These are phyloP conservation scores for Hanseniaspora valbyensis DNA, from an alignment of 805 yeast species.

Conservation along the genomic window DNA sequence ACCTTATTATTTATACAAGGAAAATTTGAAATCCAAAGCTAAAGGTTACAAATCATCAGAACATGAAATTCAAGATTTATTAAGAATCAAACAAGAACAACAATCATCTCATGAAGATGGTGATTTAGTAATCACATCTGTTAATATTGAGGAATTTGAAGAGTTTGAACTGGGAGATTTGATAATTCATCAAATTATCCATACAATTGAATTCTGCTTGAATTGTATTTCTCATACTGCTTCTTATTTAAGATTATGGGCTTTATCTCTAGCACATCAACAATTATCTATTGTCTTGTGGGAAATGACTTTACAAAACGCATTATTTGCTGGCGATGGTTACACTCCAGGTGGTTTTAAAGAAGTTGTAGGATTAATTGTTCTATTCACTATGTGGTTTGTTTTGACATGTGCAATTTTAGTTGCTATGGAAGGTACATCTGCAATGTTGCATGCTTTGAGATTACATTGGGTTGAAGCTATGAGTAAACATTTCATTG, in stretches of 20 bases:
- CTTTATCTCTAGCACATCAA: constrained; percentile 91
- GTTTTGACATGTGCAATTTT: constrained; percentile 78
- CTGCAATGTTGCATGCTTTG: constrained; percentile 97
- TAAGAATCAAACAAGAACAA: constrained; percentile 28
- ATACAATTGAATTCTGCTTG: constrained; percentile 92
- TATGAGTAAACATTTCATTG: constrained; percentile 95
- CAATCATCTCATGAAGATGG: constrained; percentile 29
- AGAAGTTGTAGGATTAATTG: constrained; percentile 65
- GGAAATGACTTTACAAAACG: constrained; percentile 83
- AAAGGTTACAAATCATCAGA: constrained; percentile 9
- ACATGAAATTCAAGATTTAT: constrained; percentile 25
- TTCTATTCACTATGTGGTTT: constrained; percentile 92
- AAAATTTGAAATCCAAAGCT: constrained; percentile 1
- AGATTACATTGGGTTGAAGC: constrained; percentile 99
- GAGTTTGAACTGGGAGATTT: constrained; percentile 79
- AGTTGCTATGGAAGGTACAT: constrained; percentile 96
- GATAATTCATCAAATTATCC: constrained; percentile 93
- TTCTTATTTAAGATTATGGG: constrained; percentile 93
- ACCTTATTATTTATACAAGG: constrained; percentile 58
- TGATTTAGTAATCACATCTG: constrained; percentile 40
- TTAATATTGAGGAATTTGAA: constrained; percentile 27
- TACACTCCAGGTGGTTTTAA: constrained; percentile 37
- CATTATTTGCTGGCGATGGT: constrained; percentile 40
- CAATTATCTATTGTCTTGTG: constrained; percentile 91
- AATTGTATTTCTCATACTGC: constrained; percentile 99